Conservation (phyloP, 1,284 basidiomycete species). For the Apiotrichum montevideense region DNA sequence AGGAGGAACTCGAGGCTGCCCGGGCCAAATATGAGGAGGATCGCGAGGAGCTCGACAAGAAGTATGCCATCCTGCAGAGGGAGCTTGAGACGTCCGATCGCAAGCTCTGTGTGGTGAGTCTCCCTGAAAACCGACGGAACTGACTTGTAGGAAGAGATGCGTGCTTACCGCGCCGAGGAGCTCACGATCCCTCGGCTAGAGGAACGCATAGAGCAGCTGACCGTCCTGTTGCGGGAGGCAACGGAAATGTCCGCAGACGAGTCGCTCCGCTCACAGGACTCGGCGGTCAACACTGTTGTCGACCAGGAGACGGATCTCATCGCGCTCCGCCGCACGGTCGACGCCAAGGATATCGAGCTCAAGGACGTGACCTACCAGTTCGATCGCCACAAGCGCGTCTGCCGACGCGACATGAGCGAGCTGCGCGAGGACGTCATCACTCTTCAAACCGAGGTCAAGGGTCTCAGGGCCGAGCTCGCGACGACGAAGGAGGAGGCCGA, state of each 20-base stretch:
- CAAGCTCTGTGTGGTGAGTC: conserved; percentile 1
- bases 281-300: background rate
- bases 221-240: background rate
- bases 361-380: background rate
- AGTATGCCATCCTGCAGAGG: background rate
- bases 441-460: background rate
- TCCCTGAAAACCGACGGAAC: background rate
- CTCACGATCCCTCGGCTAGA: conserved; percentile 1
- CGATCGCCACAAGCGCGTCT: conserved; percentile 1
- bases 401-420: background rate
- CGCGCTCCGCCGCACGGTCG: background rate
- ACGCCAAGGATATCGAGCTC: background rate
- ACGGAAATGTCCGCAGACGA: background rate
- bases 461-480: background rate
- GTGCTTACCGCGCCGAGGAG: conserved; percentile 2
- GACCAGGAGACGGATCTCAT: conserved; percentile 4
- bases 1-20: background rate
- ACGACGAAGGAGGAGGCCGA: background rate
- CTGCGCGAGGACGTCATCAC: conserved; percentile 1
- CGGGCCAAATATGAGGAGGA: background rate
- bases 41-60: background rate
- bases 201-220: conserved; percentile 3
- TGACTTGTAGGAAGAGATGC: background rate
- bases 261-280: background rate
- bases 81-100: background rate